Evolutionary conservation across 345 rosid species (phyloP).

Genomic region (Gossypium turneri): DNA sequence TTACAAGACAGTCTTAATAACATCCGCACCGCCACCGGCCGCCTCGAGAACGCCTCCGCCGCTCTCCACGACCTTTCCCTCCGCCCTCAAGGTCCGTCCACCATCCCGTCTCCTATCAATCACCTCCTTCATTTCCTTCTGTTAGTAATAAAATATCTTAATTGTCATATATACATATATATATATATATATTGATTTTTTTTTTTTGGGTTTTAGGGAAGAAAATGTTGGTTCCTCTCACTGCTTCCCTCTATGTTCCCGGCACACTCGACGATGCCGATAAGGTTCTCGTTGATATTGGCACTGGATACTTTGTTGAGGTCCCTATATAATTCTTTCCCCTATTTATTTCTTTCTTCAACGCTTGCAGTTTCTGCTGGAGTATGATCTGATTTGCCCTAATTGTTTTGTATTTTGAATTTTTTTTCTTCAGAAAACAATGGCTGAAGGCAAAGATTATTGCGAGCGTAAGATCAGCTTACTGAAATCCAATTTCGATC

Average conservation of each 20-base stretch:
- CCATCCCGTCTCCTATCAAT: not conserved
- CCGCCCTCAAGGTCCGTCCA: constrained; percentile 52
- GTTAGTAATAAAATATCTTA: not conserved
- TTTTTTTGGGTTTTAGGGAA: constrained; percentile 33
- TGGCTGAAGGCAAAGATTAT: constrained; percentile 84
- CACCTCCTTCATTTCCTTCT: not conserved
- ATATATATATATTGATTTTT: not conserved
- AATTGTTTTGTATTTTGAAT: not conserved
- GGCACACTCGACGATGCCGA: constrained; percentile 80
- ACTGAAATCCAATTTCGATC: constrained; percentile 91
- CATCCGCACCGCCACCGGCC: constrained; percentile 86
- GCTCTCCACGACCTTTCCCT: constrained; percentile 84
- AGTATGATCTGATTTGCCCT: not conserved
- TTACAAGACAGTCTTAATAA: constrained; percentile 94
- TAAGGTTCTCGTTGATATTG: constrained; percentile 83
- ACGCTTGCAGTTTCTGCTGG: not conserved
- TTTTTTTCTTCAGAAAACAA: constrained; percentile 61
- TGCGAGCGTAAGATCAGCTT: constrained; percentile 91
- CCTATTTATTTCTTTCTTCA: not conserved
- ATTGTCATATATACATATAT: no score
- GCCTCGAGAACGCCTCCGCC: constrained; percentile 69
- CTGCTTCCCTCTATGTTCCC: constrained; percentile 90
- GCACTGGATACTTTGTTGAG: constrained; percentile 99
- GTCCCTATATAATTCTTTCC: constrained; percentile 24
- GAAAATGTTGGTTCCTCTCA: constrained; percentile 88